Base-by-base conservation (phyloP, 192 early-diverging fungal genomes). In the Entomortierella chlamydospora region DNA sequence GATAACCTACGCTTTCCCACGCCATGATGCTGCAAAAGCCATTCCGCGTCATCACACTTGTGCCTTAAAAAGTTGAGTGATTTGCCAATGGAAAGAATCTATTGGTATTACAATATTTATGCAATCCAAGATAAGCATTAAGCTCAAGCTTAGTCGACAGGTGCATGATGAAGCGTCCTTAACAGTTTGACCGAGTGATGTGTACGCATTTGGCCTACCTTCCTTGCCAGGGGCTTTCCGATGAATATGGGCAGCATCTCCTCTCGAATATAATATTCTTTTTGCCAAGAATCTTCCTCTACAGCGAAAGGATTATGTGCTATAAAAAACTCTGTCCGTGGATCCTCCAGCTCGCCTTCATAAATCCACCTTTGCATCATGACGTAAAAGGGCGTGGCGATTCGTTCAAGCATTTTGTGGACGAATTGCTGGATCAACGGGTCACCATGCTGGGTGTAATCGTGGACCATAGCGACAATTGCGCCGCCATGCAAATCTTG, bases 361-460 rank as follows among this genome's bases (percentile, higher is more conserved):
- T 93, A 96, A 20, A 99, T 89, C 98, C 98, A 99, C 33, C 89
- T 88, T 56, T 89, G 87, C 20, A 99, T 85, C 86, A 96, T 96
- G 59, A 90, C 88, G 73, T 90, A 96, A 76, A 99, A 98, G n/a
- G 98, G 98, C 39, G 83, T 84, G 0, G 95, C 91, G 2, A 93
- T 86, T 85, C 90, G 54, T 68, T 88, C 88, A 42, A 98, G 82
- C 63, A 97, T 86, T 28, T 89, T 76, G 42, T 88, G 83, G 13
- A 95, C 90, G 79, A 95, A 96, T 25, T 88, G 51, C 64, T 92
- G 88, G 58, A 94, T 90, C 30, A 95, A 90, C 15, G 98, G 95
- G 71, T 99, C 97, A 0, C 98, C 98, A 76, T 99, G 94, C 59
- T 95, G 90, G 7, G 87, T 91, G 51, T 95, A 93, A 41, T 86